Evolutionary conservation across 495 filamentous ascomycete genomes (phyloP).

Genomic region (Bryoglossum gracile): DNA sequence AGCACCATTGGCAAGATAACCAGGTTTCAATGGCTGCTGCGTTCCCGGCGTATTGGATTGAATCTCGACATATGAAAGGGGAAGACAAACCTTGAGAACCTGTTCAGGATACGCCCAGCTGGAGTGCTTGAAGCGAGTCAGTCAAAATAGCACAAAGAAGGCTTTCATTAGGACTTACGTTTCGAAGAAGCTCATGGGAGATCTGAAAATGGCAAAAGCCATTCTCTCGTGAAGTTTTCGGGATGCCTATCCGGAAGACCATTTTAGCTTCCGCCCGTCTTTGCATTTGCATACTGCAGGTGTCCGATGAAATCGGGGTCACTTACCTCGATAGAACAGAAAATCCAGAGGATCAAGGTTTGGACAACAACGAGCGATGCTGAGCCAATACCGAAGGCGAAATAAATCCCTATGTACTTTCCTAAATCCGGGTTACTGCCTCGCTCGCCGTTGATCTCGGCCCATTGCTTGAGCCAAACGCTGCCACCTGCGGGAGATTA

Average conservation of each 20-base stretch:
- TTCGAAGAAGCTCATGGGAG: conserved; percentile 98
- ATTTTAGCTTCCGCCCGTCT: conserved; percentile 30
- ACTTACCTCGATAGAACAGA: conserved; percentile 83
- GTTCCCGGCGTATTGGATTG: background rate
- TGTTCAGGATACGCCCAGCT: conserved; percentile 92
- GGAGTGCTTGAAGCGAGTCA: conserved; percentile 49
- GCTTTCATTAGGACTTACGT: conserved; percentile 36
- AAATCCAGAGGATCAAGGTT: conserved; percentile 96
- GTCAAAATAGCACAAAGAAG: background rate
- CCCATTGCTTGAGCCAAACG: conserved; percentile 91
- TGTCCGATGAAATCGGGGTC: background rate
- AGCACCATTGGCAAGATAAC: too few relatives aligned
- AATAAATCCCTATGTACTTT: conserved; percentile 91
- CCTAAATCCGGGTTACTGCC: conserved; percentile 67
- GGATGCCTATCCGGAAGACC: conserved; percentile 47
- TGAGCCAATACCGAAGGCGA: conserved; percentile 87
- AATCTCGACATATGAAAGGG: conserved; percentile 7
- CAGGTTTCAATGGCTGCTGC: too few relatives aligned
- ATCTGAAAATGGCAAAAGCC: conserved; percentile 96
- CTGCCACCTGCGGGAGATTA: conserved; percentile 45
- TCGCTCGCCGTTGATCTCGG: conserved; percentile 62
- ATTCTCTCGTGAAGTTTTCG: conserved; percentile 96
- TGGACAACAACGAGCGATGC: conserved; percentile 81
- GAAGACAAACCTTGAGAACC: conserved; percentile 77
- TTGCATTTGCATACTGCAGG: conserved; percentile 15